Evolutionary conservation across 306 rosid genomes (phyloP), one percentile per base, ranked within the genome.

Genomic region (Inga leiocalycina): DNA sequence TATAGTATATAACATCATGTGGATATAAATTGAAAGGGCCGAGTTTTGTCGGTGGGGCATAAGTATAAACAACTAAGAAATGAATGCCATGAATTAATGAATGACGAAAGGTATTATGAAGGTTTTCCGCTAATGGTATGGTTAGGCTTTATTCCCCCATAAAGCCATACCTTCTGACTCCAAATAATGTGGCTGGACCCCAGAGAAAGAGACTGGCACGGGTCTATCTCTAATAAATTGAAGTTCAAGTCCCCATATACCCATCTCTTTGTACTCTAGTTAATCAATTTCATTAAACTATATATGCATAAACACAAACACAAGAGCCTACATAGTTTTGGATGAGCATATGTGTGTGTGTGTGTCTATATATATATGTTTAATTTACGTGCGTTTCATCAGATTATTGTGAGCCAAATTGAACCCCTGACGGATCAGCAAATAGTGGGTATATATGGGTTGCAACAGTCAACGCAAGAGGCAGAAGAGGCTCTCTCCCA

Each of bases 371-470:
- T 27, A 35, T 46, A 78, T 1, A 12, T 74, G 13, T 75, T 30
- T 82, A 20, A 35, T 52, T 66, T 12, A 32, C n/a, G 35, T 72
- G 70, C 51, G 35, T 27, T 32, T 39, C 52, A 92, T 39, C 68
- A 94, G 99, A 88, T 97, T 32, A 73, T 94, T 82, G 17, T 86
- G 88, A 85, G 88, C 61, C 95, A 94, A 84, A 86, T 97, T 46
- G 97, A 97, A 88, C 97, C 99, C 19, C 66, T 97, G 39, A 87
- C 97, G 75, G 99, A 97, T 91, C 99, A 94, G 64, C 99, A 97
- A 88, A 88, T 97, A 86, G 2, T 94, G 83, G 93, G 89, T 20
- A 89, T 97, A 46, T 97, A 89, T 79, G 97, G 90, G 65, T 84
- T 97, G 83, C 99, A 94, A 88, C 99, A 97, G 81, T 90, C 98